A percentile compares a stretch with the other conserved stretches of the same genome.
Conservation (phyloP, 768 basidiomycete species). For the Coprinopsis marcescibilis region DNA sequence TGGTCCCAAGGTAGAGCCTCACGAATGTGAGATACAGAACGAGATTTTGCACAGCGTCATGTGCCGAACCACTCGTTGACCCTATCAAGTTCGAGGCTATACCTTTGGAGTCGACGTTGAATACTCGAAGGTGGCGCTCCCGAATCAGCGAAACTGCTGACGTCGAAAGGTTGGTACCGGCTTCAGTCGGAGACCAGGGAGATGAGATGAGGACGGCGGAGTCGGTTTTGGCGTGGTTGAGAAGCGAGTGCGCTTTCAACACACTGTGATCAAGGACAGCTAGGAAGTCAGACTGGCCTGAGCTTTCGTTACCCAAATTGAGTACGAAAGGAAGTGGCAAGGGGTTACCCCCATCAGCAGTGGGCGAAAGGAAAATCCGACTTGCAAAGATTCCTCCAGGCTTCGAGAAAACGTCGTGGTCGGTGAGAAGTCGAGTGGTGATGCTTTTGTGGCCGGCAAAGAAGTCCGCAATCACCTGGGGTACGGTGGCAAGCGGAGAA, state of each 20-base stretch:
- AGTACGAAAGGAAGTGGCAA: slow-evolving; percentile 52
- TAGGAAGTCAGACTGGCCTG: slow-evolving; percentile 59
- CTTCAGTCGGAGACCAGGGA: slow-evolving; percentile 70
- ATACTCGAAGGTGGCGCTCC: slow-evolving; percentile 51
- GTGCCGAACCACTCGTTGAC: slow-evolving; percentile 22
- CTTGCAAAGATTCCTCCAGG: slow-evolving; percentile 65
- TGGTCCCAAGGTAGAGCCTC: slow-evolving; percentile 69
- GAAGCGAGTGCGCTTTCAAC: slow-evolving; percentile 69
- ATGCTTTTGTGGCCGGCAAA: slow-evolving; percentile 50
- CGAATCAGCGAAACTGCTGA: slow-evolving; percentile 41
- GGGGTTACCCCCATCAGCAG: slow-evolving; percentile 27
- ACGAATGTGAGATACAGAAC: slow-evolving; percentile 77
- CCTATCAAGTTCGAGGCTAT: slow-evolving; percentile 41
- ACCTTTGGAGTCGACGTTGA: slow-evolving; percentile 51
- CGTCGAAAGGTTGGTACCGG: slow-evolving; percentile 59
- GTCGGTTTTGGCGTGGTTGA: slow-evolving; percentile 58
- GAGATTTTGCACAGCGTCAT: slow-evolving; percentile 46
- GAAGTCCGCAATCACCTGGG: slow-evolving; percentile 52
- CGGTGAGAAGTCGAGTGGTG: slow-evolving; percentile 54
- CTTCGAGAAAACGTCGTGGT: slow-evolving; percentile 72
- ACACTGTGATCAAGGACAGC: slow-evolving; percentile 72
- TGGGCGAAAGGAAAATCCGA: slow-evolving; percentile 60
- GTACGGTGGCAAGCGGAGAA: slow-evolving; percentile 49
- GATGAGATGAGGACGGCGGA: slow-evolving; percentile 73
- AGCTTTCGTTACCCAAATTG: slow-evolving; percentile 44